Percentiles rank a stretch among this genome's conserved stretches.
Evolutionary conservation across 495 filamentous ascomycete genomes (phyloP).

Genomic region (Jackrogersella multiformis): DNA sequence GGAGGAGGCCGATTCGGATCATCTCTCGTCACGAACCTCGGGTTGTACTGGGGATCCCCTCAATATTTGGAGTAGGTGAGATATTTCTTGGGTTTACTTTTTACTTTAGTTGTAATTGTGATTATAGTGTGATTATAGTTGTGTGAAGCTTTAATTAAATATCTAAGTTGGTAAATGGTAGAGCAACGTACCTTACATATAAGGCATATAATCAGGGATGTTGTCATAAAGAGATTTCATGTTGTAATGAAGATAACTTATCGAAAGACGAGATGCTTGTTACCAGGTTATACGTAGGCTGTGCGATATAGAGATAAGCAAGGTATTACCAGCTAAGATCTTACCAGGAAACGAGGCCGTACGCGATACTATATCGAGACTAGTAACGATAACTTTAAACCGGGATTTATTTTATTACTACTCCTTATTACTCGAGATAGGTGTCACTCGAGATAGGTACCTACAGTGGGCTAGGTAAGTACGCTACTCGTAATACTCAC

Average conservation of each 20-base stretch:
- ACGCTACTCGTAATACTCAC: too few species aligned
- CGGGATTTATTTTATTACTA: too few species aligned
- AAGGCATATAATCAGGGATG: neutral
- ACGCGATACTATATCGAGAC: conserved; percentile 27
- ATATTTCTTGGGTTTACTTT: neutral
- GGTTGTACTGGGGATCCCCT: conserved; percentile 19
- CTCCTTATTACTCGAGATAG: too few species aligned
- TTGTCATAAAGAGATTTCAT: conserved; percentile 8
- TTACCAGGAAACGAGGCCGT: conserved; percentile 7
- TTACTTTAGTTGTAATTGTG: neutral
- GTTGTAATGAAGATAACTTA: conserved; percentile 19
- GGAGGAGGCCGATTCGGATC: conserved; percentile 24
- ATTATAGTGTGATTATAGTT: too few species aligned
- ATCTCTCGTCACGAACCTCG: conserved; percentile 22
- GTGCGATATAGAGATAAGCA: conserved; percentile 24
- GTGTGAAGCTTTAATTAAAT: too few species aligned
- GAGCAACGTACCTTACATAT: too few species aligned
- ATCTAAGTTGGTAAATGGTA: too few species aligned
- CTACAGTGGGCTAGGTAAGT: too few species aligned
- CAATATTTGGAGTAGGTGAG: conserved; percentile 1
- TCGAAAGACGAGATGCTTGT: too few species aligned
- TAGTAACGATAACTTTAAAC: conserved; percentile 27
- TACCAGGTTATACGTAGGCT: too few species aligned
- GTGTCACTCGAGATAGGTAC: too few species aligned
- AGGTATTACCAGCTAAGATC: conserved; percentile 4